A percentile compares a stretch with the other conserved stretches of the same genome.
These are phyloP conservation scores for Colletotrichum tropicale DNA, from an alignment of 2,329 filamentous ascomycete genomes.

Conservation along the genomic window DNA sequence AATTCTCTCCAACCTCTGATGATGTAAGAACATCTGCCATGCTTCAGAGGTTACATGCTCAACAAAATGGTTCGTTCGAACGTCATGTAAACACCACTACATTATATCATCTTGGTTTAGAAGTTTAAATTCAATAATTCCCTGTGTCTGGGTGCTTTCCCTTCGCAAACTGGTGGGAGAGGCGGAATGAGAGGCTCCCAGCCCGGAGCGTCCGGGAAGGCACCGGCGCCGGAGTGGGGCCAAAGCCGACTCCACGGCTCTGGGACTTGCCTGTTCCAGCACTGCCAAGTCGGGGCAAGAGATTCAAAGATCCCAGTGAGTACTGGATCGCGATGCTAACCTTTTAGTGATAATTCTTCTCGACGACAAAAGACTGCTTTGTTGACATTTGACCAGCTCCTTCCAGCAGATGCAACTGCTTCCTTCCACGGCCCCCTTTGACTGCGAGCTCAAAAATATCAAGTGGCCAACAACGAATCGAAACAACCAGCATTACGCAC, in stretches of 20 bases:
- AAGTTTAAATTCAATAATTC: no score
- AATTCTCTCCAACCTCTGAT: fast-evolving
- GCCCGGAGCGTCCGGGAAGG: neutral
- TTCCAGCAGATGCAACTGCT: neutral
- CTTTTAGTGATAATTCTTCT: neutral
- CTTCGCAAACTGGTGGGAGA: no score
- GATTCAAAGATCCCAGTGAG: neutral
- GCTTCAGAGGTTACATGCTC: neutral
- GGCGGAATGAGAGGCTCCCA: no score
- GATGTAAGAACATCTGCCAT: neutral
- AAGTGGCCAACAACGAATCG: no score
- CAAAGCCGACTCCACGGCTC: neutral
- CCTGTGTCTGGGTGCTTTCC: no score
- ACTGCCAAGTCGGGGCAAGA: neutral
- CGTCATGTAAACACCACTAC: no score
- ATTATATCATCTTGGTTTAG: fast-evolving
- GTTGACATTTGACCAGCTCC: neutral
- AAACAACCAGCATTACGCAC: no score
- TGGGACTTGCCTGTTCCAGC: neutral
- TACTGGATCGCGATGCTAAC: neutral
- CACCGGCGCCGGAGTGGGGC: neutral
- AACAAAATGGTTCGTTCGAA: no score
- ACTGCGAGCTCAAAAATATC: neutral
- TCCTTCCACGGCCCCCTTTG: neutral
- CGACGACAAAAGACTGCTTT: neutral